Percentiles rank a stretch among this genome's conserved stretches.
These are phyloP conservation scores for Phytophthora citricola DNA, from an alignment of 352 stramenopile genomes.

Conservation along the genomic window DNA sequence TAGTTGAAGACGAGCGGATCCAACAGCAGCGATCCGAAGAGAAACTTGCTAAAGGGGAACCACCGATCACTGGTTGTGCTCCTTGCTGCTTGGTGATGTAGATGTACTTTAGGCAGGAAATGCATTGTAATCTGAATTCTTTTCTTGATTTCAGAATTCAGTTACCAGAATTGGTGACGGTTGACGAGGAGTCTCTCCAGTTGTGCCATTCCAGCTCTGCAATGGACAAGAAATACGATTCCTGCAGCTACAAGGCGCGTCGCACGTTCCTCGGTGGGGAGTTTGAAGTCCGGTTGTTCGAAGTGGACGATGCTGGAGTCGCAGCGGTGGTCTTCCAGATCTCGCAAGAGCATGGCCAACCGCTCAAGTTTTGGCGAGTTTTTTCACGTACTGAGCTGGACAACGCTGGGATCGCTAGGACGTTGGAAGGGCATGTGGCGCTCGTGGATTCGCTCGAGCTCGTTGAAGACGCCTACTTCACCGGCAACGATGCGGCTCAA, in stretches of 20 bases:
- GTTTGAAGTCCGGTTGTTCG: slow-evolving; percentile 76
- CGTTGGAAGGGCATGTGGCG: slow-evolving; percentile 65
- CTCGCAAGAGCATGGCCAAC: slow-evolving; percentile 27
- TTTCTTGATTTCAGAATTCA: neutral
- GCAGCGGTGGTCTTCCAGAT: slow-evolving; percentile 61
- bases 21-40: slow-evolving; percentile 37
- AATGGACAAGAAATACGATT: slow-evolving; percentile 59
- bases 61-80: slow-evolving; percentile 50
- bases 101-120: slow-evolving; percentile 14
- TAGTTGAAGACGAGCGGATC: slow-evolving; percentile 49
- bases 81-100: slow-evolving; percentile 68
- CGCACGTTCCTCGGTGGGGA: slow-evolving; percentile 67
- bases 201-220: neutral
- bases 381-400: slow-evolving; percentile 64
- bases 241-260: slow-evolving; percentile 68
- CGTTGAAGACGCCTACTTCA: slow-evolving; percentile 72
- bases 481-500: slow-evolving; percentile 47
- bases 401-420: slow-evolving; percentile 53
- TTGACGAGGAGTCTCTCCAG: slow-evolving; percentile 22
- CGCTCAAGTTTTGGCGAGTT: slow-evolving; percentile 71
- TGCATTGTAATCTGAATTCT: no score
- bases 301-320: slow-evolving; percentile 74
- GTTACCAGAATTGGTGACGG: slow-evolving; percentile 16
- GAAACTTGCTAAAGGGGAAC: slow-evolving; percentile 32
- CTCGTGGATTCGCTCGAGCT: slow-evolving; percentile 75